Percentiles rank a stretch among this genome's conserved stretches.
Evolutionary conservation across 371 early-diverging fungal species (phyloP).

Genomic region (Blakeslea trispora): DNA sequence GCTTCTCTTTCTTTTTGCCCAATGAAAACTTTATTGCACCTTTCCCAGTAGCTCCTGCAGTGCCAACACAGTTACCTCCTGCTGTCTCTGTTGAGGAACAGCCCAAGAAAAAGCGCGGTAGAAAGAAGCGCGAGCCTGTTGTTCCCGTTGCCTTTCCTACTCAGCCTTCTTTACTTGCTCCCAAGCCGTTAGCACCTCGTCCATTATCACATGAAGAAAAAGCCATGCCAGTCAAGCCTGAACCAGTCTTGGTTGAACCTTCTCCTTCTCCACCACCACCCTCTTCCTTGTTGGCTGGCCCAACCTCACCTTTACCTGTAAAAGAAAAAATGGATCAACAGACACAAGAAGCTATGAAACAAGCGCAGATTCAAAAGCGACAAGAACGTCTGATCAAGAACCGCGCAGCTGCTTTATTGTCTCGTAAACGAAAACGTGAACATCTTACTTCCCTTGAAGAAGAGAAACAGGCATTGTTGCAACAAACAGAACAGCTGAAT

Average conservation of each 20-base stretch:
- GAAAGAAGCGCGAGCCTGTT: constrained; percentile 26
- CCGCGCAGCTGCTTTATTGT: constrained; percentile 84
- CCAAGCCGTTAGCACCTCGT: constrained; percentile 23
- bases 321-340: not conserved
- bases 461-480: constrained; percentile 25
- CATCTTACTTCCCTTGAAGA: constrained; percentile 75
- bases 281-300: constrained; percentile 1
- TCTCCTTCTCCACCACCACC: no score
- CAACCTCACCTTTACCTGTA: not conserved
- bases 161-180: constrained; percentile 12
- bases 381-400: constrained; percentile 90
- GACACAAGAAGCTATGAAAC: constrained; percentile 15
- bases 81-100: constrained; percentile 14
- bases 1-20: constrained; percentile 19
- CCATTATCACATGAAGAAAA: not conserved
- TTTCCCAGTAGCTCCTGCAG: constrained; percentile 8
- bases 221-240: not conserved
- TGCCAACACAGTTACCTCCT: constrained; percentile 14
- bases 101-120: constrained; percentile 26
- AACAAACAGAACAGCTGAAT: constrained; percentile 35
- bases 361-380: constrained; percentile 57
- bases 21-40: constrained; percentile 3
- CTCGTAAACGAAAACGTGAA: constrained; percentile 89
- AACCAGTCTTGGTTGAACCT: not conserved
- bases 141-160: not conserved